Base-by-base conservation (phyloP, 768 basidiomycete species). In the Dioszegia aurantiaca region DNA sequence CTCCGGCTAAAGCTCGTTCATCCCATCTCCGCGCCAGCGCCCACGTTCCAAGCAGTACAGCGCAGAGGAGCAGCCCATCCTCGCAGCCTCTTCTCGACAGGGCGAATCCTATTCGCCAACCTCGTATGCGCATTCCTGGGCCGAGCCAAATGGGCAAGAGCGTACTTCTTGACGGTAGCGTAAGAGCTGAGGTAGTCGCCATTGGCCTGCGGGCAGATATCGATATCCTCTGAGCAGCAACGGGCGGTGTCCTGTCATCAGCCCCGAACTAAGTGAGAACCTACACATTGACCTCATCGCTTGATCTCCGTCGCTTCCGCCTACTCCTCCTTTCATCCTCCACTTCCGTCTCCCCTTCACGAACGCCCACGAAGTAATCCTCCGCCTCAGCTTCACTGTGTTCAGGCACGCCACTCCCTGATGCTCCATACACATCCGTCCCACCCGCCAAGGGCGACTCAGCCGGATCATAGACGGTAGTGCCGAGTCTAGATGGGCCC, bases 11-110 rank as follows among this genome's bases (percentile, higher is more conserved):
- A 19, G 72, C 70, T 19, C 56, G 53, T 41, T 70, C 74, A 9
- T 63, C 61, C 72, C 65, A 67, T 46, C 55, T 16, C 26, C 16
- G 39, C 1, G 59, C 68, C 9, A 76, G 51, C 24, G 59, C 65
- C 52, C 56, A 62, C 3, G 68, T 56, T 0, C 66, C 70, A 39
- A 53, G 59, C 4, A 40, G 36, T 1, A 70, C 64, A 16, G 61
- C 64, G 1, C 61, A 56, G 2, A 73, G 42, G 17, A 76, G 16
- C 21, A 76, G 51, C 3, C 48, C 51, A 54, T 68, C 56, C 53
- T 76, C 74, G 30, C 70, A 72, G 31, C 62, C 19, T 30, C 55
- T 44, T 42, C 74, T 45, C 0, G 72, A 73, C 8, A 76, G 17
- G 2, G 16, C 62, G 36, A 67, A 24, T 4, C 48, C 40, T n/a